Evolutionary conservation across 805 yeast species (phyloP), one percentile per base, ranked within the genome.

Genomic region (Ogataea trehalophila): DNA sequence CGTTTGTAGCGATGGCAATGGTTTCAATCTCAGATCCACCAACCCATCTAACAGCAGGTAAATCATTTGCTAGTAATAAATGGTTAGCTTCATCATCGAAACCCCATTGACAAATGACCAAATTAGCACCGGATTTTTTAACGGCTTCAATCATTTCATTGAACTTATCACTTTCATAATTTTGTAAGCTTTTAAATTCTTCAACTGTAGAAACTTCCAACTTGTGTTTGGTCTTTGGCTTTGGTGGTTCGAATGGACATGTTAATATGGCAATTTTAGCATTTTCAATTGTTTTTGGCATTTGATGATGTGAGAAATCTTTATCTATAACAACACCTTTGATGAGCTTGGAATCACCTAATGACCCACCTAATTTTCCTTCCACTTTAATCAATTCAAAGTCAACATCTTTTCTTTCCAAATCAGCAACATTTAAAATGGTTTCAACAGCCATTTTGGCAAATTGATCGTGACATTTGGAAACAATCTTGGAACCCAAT

Each of bases 211-310:
- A 80, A 54, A 92, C 92, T 66, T 92, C 96, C 60, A 92, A 76
- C 76, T 92, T 92, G 73, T 92, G 99, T 72, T 94, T 94, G 22
- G 99, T 94, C 74, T 94, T 94, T 57, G 99, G 99, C 72, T 94
- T 94, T 60, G 99, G 99, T 37, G 99, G 99, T 74, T 94, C 99
- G 65, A 94, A 94, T 59, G 99, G 98, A 73, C 98, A 92, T 2
- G 99, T 94, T 64, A 94, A 76, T 56, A 94, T 92, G 42, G 98
- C 98, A 51, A 94, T 77, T 66, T 87, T 89, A 54, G 89, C 95
- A 67, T 90, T 85, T 50, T 74, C 67, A 41, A 92, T 77, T 45
- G 68, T 66, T 63, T 88, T 88, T 44, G 96, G 94, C 99, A 94
- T 94, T 70, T 94, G 99, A 4, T 98, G 97, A 68, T 94, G 99